These are phyloP conservation scores for Mortierella sp. DNA, from an alignment of 371 early-diverging fungal species.

Conservation along the genomic window DNA sequence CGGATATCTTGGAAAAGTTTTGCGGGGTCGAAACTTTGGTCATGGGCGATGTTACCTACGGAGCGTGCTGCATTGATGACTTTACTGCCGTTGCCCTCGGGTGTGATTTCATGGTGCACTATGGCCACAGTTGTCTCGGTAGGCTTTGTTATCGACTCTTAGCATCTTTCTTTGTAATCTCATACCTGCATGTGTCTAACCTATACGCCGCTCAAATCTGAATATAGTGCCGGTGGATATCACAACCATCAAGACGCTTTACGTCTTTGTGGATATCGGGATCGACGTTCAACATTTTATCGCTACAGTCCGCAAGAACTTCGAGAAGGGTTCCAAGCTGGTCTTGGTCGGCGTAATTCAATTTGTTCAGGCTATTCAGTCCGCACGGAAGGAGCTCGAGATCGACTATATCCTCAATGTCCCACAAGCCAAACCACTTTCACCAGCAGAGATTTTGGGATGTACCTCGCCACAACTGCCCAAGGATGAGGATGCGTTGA, in stretches of 20 bases:
- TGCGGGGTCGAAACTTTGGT: conserved; percentile 93
- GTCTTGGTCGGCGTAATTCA: conserved; percentile 98
- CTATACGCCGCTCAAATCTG: neutral
- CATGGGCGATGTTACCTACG: conserved; percentile 99
- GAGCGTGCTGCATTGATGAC: conserved; percentile 99
- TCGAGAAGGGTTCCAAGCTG: conserved; percentile 80
- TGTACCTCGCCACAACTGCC: conserved; percentile 97
- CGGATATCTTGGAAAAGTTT: conserved; percentile 94
- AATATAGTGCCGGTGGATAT: conserved; percentile 93
- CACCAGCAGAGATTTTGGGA: conserved; percentile 99
- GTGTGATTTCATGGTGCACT: conserved; percentile 99
- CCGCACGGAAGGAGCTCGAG: conserved; percentile 74
- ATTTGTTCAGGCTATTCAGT: conserved; percentile 94
- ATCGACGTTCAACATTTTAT: conserved; percentile 97
- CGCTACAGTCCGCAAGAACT: conserved; percentile 89
- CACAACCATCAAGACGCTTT: conserved; percentile 96
- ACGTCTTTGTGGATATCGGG: conserved; percentile 99
- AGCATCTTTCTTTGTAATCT: neutral
- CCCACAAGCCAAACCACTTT: conserved; percentile 97
- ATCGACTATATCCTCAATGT: conserved; percentile 77
- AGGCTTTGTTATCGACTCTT: conserved; percentile 1
- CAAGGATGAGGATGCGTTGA: conserved; percentile 76
- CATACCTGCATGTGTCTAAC: neutral
- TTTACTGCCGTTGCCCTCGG: conserved; percentile 93
- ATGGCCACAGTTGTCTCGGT: conserved; percentile 99